These are phyloP conservation scores for Elongisporangium senticosum DNA, from an alignment of 352 stramenopile genomes.

Conservation along the genomic window DNA sequence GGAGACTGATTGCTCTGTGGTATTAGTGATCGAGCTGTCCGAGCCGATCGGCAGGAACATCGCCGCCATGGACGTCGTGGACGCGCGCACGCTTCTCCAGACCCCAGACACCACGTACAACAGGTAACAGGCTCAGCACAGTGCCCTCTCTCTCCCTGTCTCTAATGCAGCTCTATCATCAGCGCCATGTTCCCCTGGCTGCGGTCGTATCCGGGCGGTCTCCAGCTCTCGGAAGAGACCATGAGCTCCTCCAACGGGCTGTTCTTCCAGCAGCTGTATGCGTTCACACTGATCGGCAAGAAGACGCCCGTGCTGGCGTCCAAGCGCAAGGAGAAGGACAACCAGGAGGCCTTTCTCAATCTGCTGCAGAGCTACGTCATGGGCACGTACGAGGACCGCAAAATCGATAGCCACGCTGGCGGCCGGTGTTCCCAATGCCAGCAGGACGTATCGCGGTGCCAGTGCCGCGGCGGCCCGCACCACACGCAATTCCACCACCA, in stretches of 20 bases:
- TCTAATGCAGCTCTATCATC: background rate
- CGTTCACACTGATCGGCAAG: conserved; percentile 71
- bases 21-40: conserved; percentile 55
- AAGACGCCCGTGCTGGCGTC: conserved; percentile 32
- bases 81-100: conserved; percentile 62
- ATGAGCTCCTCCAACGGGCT: conserved; percentile 63
- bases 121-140: conserved; percentile 29
- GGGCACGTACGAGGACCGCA: conserved; percentile 47
- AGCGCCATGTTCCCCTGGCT: conserved; percentile 75
- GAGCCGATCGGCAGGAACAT: conserved; percentile 60
- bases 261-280: conserved; percentile 84
- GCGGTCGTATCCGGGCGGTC: conserved; percentile 49
- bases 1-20: background rate
- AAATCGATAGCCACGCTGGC: background rate
- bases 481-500: background rate
- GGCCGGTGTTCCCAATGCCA: background rate
- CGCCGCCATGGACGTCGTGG: conserved; percentile 71
- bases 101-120: conserved; percentile 61
- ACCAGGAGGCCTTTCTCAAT: conserved; percentile 56
- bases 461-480: background rate
- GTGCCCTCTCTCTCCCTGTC: background rate
- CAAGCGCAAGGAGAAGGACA: conserved; percentile 50
- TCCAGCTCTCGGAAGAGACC: conserved; percentile 44
- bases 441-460: background rate
- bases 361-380: conserved; percentile 65